These are phyloP conservation scores for Cyclocybe aegerita DNA, from an alignment of 768 basidiomycete genomes.

Conservation along the genomic window DNA sequence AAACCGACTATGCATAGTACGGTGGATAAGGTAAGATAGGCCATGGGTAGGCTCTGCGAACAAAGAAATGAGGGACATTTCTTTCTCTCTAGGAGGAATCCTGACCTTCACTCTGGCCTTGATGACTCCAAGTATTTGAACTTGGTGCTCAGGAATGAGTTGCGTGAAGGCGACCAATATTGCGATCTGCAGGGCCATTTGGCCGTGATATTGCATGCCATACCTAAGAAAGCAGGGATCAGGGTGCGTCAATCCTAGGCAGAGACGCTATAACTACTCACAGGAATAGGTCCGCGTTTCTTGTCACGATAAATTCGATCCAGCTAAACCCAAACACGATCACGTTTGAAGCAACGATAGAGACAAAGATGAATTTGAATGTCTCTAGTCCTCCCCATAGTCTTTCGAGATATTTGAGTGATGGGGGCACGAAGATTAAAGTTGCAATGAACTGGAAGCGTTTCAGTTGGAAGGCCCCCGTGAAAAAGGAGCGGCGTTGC, in stretches of 20 bases:
- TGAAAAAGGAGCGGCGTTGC: conserved; percentile 24
- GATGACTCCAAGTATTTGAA: conserved; percentile 84
- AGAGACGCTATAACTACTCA: conserved; percentile 36
- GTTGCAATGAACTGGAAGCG: conserved; percentile 69
- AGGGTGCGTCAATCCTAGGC: conserved; percentile 4
- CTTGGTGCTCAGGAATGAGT: conserved; percentile 96
- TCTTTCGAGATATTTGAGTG: conserved; percentile 88
- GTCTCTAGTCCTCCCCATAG: conserved; percentile 91
- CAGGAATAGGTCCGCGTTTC: conserved; percentile 76
- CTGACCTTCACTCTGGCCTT: conserved; percentile 88
- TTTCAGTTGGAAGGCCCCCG: conserved; percentile 5
- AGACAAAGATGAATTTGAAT: conserved; percentile 80
- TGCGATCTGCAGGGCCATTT: conserved; percentile 87
- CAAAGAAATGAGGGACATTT: background rate
- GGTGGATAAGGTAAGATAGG: conserved; percentile 87
- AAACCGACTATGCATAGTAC: conserved; percentile 80
- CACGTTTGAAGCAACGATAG: conserved; percentile 79
- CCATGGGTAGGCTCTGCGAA: conserved; percentile 87
- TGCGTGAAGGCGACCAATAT: conserved; percentile 97
- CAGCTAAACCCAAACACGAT: conserved; percentile 89
- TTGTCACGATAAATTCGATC: conserved; percentile 76
- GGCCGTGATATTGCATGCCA: conserved; percentile 88
- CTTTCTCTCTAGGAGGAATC: background rate
- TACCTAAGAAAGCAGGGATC: conserved; percentile 48
- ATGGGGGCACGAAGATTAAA: conserved; percentile 74